These are phyloP conservation scores for Dysphania ambrosioides DNA, from an alignment of 148 eudicot genomes.

Conservation along the genomic window DNA sequence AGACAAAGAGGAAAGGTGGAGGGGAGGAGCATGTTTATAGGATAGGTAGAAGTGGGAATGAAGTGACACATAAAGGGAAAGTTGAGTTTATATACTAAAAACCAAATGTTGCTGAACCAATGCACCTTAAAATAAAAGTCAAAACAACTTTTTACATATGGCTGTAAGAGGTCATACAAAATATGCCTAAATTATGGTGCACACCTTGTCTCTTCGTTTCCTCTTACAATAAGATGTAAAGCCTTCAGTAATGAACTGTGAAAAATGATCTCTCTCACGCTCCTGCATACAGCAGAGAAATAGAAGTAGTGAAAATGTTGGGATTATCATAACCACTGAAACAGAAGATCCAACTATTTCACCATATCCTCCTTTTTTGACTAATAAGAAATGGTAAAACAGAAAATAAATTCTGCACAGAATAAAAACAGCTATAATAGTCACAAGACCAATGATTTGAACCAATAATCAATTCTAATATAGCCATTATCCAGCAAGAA, in stretches of 20 bases:
- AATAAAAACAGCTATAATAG: background rate
- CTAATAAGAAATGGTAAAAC: background rate
- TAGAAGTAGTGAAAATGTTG: background rate
- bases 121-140: background rate
- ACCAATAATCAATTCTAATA: background rate
- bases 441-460: background rate
- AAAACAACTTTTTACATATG: background rate
- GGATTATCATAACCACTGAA: background rate
- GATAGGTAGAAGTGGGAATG: background rate
- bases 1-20: background rate
- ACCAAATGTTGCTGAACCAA: background rate
- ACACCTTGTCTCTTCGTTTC: constrained; percentile 92
- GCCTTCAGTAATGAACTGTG: constrained; percentile 96
- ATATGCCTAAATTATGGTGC: constrained; percentile 5
- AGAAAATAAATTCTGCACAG: background rate
- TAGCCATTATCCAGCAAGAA: background rate
- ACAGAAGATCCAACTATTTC: background rate
- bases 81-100: background rate
- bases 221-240: constrained; percentile 93
- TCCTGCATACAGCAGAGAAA: constrained; percentile 51
- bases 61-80: background rate
- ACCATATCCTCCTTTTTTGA: background rate
- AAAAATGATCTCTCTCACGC: constrained; percentile 92
- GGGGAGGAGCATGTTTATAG: background rate
- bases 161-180: background rate